A percentile compares a stretch with the other conserved stretches of the same genome.
Evolutionary conservation across 306 rosid genomes (phyloP).

Genomic region (Sindora glabra): DNA sequence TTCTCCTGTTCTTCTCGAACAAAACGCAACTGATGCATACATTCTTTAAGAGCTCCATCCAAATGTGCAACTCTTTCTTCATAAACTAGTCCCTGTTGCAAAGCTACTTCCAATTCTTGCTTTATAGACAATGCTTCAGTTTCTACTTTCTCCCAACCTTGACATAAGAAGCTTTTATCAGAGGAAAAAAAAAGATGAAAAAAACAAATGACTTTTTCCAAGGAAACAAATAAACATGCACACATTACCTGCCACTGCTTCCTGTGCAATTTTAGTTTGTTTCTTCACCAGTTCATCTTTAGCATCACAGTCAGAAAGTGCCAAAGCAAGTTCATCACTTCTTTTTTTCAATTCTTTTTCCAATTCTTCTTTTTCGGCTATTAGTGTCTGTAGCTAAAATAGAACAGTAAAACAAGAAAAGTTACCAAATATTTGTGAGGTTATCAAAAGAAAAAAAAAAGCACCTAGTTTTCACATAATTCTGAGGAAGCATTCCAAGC

Average conservation of each 20-base stretch:
- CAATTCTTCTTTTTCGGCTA: slow-evolving; percentile 44
- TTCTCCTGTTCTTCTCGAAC: slow-evolving; percentile 61
- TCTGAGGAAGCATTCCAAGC: background rate
- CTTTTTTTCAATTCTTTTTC: slow-evolving; percentile 39
- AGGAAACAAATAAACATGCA: background rate
- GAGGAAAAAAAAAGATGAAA: background rate
- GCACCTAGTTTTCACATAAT: background rate
- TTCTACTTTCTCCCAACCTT: slow-evolving; percentile 60
- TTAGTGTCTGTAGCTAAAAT: slow-evolving; percentile 28
- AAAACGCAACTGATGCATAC: slow-evolving; percentile 54
- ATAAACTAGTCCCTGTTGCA: slow-evolving; percentile 25
- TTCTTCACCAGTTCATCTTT: slow-evolving; percentile 60
- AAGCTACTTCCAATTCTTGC: slow-evolving; percentile 38
- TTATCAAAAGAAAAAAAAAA: background rate
- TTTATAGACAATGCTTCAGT: slow-evolving; percentile 31
- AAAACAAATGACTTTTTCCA: no score
- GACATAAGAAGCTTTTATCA: slow-evolving; percentile 3
- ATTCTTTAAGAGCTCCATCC: slow-evolving; percentile 54
- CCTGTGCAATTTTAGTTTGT: slow-evolving; percentile 45
- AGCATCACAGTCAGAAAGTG: slow-evolving; percentile 41
- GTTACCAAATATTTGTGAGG: background rate
- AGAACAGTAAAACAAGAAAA: background rate
- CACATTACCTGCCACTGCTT: slow-evolving; percentile 42
- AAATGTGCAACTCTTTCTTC: slow-evolving; percentile 52
- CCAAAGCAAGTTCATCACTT: slow-evolving; percentile 44